Evolutionary conservation across 331 rosid genomes (phyloP).

Genomic region (Pyrus hybrid): DNA sequence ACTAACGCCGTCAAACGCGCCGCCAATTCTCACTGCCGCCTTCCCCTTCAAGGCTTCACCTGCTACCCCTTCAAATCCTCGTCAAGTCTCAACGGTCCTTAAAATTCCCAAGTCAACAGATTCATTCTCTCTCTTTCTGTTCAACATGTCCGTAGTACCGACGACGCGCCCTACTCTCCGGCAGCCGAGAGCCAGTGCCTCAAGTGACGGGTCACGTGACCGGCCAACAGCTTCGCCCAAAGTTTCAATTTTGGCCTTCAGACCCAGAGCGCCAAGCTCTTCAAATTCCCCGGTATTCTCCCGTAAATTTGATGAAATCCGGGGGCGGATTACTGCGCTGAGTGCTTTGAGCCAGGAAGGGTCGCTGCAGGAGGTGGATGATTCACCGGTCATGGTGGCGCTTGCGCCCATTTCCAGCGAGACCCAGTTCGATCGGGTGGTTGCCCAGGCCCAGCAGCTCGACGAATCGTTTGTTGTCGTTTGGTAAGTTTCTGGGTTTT

Average conservation of each 20-base stretch:
- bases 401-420: constrained; percentile 44
- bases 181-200: background rate
- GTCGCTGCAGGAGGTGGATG: constrained; percentile 32
- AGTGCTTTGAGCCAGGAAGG: constrained; percentile 22
- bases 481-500: constrained; percentile 32
- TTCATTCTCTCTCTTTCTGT: background rate
- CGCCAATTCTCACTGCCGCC: background rate
- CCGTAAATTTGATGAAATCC: constrained; percentile 2
- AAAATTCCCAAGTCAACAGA: background rate
- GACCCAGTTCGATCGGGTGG: constrained; percentile 39
- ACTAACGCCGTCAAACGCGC: background rate
- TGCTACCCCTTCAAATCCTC: background rate
- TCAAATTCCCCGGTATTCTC: background rate
- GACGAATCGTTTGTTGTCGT: constrained; percentile 34
- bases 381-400: constrained; percentile 40
- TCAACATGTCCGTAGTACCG: constrained; percentile 37
- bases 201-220: constrained; percentile 10
- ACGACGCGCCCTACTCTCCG: constrained; percentile 11
- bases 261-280: background rate
- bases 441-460: constrained; percentile 33
- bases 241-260: background rate
- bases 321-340: background rate
- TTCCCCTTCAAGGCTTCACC: background rate
- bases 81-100: background rate
- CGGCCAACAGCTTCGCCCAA: background rate